These are phyloP conservation scores for Polyrhizophydium stewartii DNA, from an alignment of 371 early-diverging fungal genomes.

Conservation along the genomic window DNA sequence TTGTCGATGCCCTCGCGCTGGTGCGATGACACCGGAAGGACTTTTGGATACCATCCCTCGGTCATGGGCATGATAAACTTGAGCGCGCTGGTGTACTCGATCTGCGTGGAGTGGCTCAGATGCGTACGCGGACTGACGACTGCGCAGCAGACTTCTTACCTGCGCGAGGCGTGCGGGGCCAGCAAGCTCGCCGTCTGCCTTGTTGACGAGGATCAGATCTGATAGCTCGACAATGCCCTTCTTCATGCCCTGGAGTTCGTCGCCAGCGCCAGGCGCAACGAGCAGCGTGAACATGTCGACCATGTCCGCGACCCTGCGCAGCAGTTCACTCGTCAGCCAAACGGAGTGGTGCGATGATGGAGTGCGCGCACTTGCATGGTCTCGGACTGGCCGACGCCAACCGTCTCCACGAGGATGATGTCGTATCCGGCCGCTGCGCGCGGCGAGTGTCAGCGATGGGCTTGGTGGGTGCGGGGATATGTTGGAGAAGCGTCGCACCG, in stretches of 20 bases:
- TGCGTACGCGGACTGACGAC: not conserved
- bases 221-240: constrained; percentile 79
- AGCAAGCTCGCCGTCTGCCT: constrained; percentile 66
- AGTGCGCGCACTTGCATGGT: constrained; percentile 40
- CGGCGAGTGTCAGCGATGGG: not conserved
- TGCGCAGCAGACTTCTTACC: not conserved
- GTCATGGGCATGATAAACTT: constrained; percentile 47
- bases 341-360: too few species aligned
- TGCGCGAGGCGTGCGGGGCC: constrained; percentile 59
- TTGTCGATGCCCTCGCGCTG: constrained; percentile 55
- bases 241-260: constrained; percentile 79
- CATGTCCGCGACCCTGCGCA: constrained; percentile 67
- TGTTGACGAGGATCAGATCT: constrained; percentile 74
- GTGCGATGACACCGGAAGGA: constrained; percentile 58
- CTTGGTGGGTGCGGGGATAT: not conserved
- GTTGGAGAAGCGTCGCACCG: not conserved
- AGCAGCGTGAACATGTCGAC: constrained; percentile 69
- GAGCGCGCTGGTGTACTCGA: constrained; percentile 60
- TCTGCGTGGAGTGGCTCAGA: not conserved
- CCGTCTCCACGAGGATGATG: constrained; percentile 74
- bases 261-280: constrained; percentile 62
- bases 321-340: not conserved
- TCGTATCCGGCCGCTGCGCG: constrained; percentile 66
- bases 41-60: constrained; percentile 43
- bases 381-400: constrained; percentile 81